Conservation (phyloP, 208 protist species). For the Trypanosoma melophagium region DNA sequence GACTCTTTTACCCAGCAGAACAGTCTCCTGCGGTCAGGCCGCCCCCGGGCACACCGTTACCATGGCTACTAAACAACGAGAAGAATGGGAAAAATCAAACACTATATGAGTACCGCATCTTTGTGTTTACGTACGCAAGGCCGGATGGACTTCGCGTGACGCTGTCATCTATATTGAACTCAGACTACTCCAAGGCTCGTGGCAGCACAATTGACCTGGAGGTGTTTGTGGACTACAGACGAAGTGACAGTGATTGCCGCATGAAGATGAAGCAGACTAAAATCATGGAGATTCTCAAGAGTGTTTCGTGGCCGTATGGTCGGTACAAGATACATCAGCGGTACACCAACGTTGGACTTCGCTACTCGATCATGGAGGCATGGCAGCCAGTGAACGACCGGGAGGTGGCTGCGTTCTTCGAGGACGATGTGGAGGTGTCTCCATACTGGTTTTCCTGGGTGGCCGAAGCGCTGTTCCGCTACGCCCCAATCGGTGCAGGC, state of each 20-base stretch:
- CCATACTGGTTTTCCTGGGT: conserved; percentile 60
- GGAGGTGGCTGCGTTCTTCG: conserved; percentile 63
- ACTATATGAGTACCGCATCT: conserved; percentile 5
- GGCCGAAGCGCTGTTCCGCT: conserved; percentile 29
- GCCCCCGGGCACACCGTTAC: no score
- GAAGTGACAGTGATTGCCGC: not conserved
- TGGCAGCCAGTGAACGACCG: conserved; percentile 59
- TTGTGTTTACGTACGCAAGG: conserved; percentile 21
- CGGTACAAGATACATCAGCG: conserved; percentile 40
- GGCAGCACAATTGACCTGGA: conserved; percentile 1
- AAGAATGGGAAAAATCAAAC: no score
- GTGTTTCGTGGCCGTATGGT: conserved; percentile 44
- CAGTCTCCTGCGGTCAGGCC: no score
- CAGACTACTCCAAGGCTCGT: conserved; percentile 18
- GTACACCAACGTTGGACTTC: conserved; percentile 20
- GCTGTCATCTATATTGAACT: conserved; percentile 4
- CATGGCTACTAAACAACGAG: no score
- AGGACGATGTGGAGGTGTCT: conserved; percentile 41
- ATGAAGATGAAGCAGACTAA: not conserved
- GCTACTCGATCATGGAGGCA: conserved; percentile 31
- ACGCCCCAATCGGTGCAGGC: conserved; percentile 13
- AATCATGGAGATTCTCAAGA: conserved; percentile 21
- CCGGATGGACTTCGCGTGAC: conserved; percentile 18
- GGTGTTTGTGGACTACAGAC: conserved; percentile 26
- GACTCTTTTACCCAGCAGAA: no score